These are phyloP conservation scores for Thermoascus crustaceus DNA, from an alignment of 2,329 filamentous ascomycete genomes.

Conservation along the genomic window DNA sequence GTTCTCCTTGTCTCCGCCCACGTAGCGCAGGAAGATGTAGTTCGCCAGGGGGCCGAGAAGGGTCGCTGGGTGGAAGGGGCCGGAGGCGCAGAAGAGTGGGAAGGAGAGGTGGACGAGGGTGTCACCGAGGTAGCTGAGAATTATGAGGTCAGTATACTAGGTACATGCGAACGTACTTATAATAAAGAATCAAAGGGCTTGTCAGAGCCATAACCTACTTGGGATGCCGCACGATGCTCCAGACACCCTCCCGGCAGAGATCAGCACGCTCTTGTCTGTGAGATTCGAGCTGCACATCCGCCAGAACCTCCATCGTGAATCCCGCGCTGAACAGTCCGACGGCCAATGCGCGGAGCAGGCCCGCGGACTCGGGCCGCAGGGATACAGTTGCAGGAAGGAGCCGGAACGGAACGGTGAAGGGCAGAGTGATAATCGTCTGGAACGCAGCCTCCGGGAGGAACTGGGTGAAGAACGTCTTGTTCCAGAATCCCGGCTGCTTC, in stretches of 20 bases:
- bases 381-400: conserved; percentile 17
- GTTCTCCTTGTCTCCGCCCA: conserved; percentile 50
- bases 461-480: conserved; percentile 44
- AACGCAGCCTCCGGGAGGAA: conserved; percentile 53
- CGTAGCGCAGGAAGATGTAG: conserved; percentile 50
- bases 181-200: too few species aligned
- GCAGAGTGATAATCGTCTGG: conserved; percentile 49
- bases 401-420: conserved; percentile 46
- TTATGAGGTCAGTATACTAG: conserved; percentile 5
- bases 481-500: conserved; percentile 50
- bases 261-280: conserved; percentile 39
- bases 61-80: conserved; percentile 47
- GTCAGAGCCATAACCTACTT: conserved; percentile 41
- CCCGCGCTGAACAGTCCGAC: conserved; percentile 51
- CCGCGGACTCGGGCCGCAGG: conserved; percentile 16
- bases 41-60: conserved; percentile 50
- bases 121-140: conserved; percentile 51
- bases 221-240: conserved; percentile 54
- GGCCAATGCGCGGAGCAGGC: conserved; percentile 33
- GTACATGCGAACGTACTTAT: too few species aligned
- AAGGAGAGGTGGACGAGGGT: conserved; percentile 52
- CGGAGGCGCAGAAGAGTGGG: conserved; percentile 48
- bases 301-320: conserved; percentile 48
- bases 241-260: conserved; percentile 50
- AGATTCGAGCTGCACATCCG: conserved; percentile 48